Evolutionary conservation across 108 stramenopile genomes (phyloP).

Genomic region (Bacterosira constricta): DNA sequence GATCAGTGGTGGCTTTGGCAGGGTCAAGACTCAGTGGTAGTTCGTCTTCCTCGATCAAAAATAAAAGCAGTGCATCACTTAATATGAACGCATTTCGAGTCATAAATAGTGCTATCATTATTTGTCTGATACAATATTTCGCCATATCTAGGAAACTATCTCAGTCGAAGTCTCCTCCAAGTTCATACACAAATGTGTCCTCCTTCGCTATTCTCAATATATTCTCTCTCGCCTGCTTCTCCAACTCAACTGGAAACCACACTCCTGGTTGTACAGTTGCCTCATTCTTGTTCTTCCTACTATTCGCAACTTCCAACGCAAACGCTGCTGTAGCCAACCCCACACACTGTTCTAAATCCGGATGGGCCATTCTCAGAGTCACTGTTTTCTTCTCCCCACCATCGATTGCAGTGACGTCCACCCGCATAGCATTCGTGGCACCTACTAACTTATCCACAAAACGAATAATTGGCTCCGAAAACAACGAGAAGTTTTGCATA

Average conservation of each 20-base stretch:
- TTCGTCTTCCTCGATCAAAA: too few relatives aligned
- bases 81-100: too few relatives aligned
- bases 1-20: too few relatives aligned
- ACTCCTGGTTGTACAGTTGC: constrained; percentile 59
- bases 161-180: not conserved
- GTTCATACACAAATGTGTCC: constrained; percentile 45
- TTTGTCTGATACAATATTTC: not conserved
- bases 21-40: too few relatives aligned
- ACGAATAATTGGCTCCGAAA: constrained; percentile 84
- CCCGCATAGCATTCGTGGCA: constrained; percentile 63
- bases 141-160: too few relatives aligned
- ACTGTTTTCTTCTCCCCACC: constrained; percentile 5
- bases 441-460: constrained; percentile 85
- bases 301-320: constrained; percentile 59
- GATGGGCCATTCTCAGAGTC: constrained; percentile 59
- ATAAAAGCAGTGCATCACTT: too few relatives aligned
- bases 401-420: constrained; percentile 18
- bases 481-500: constrained; percentile 75
- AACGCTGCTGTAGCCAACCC: constrained; percentile 83
- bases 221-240: constrained; percentile 26
- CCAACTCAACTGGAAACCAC: constrained; percentile 72
- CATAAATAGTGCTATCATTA: too few relatives aligned
- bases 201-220: constrained; percentile 46
- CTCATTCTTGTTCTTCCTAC: constrained; percentile 1
- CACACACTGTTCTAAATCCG: constrained; percentile 84